A percentile compares a stretch with the other conserved stretches of the same genome.
These are phyloP conservation scores for Artemisia princeps DNA, from an alignment of 140 eudicot species.

Conservation along the genomic window DNA sequence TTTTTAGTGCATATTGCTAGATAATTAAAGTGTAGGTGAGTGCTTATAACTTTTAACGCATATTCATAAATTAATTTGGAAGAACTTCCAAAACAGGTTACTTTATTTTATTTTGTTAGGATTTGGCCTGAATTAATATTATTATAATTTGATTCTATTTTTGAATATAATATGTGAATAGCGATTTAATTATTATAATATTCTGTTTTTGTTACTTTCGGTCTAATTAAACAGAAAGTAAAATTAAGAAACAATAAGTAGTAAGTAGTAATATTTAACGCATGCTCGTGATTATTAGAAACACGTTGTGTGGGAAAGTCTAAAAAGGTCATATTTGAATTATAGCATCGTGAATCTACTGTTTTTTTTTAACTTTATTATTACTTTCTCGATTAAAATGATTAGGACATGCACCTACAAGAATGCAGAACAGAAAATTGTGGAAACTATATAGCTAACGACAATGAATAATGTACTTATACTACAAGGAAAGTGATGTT, in stretches of 20 bases:
- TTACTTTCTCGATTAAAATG: not conserved
- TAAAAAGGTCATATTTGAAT: conserved; percentile 20
- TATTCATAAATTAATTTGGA: not conserved
- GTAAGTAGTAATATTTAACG: conserved; percentile 22
- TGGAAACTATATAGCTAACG: not conserved
- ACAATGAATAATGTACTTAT: not conserved
- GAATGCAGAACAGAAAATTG: not conserved
- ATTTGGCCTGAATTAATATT: conserved; percentile 13
- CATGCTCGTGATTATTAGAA: conserved; percentile 31
- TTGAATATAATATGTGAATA: conserved; percentile 7
- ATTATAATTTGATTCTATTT: conserved; percentile 14
- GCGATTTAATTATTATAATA: conserved; percentile 12
- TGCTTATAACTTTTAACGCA: conserved; percentile 22
- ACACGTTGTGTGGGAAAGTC: conserved; percentile 6
- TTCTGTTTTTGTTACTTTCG: conserved; percentile 27
- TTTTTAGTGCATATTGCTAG: not conserved
- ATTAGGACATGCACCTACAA: not conserved
- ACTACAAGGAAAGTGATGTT: not conserved
- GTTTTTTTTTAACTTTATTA: not conserved
- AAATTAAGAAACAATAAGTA: conserved; percentile 22
- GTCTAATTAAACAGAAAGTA: conserved; percentile 22
- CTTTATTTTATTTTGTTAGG: not conserved
- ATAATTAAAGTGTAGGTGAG: conserved; percentile 27
- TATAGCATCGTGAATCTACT: conserved; percentile 8
- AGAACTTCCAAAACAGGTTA: not conserved